phyloP scores from a whole-genome alignment of 108 stramenopile genomes.

The Fistulifera solaris region DNA sequence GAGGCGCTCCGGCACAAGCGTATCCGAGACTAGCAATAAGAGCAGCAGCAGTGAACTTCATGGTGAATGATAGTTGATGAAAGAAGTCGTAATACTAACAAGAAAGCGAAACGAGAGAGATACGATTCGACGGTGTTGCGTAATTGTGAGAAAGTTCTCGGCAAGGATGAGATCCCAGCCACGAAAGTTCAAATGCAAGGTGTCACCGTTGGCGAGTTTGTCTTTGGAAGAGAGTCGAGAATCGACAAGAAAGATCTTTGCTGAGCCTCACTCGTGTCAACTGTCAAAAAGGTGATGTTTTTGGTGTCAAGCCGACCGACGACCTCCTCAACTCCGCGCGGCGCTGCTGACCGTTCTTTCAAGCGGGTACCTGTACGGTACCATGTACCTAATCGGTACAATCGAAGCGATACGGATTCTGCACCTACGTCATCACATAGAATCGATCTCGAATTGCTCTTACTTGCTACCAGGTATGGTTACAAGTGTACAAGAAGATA shows the following conservation, averaged over 20 bases:
- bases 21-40: conserved; percentile 6
- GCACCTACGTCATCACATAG: too few species aligned
- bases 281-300: not conserved
- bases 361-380: too few species aligned
- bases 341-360: too few species aligned
- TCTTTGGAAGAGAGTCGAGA: not conserved
- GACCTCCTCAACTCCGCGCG: too few species aligned
- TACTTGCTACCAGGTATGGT: too few species aligned
- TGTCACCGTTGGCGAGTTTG: not conserved
- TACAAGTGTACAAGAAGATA: too few species aligned
- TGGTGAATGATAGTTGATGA: conserved; percentile 1
- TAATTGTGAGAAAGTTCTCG: not conserved
- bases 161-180: not conserved
- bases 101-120: not conserved
- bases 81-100: not conserved
- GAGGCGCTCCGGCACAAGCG: conserved; percentile 6
- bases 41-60: conserved; percentile 8
- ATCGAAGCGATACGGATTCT: too few species aligned
- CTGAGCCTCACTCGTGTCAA: not conserved
- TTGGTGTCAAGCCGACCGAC: not conserved
- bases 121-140: not conserved
- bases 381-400: too few species aligned
- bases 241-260: not conserved
- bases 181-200: not conserved
- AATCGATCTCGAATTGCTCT: too few species aligned